Conservation (phyloP, 2,329 filamentous ascomycete genomes). For the Zymoseptoria passerinii region DNA sequence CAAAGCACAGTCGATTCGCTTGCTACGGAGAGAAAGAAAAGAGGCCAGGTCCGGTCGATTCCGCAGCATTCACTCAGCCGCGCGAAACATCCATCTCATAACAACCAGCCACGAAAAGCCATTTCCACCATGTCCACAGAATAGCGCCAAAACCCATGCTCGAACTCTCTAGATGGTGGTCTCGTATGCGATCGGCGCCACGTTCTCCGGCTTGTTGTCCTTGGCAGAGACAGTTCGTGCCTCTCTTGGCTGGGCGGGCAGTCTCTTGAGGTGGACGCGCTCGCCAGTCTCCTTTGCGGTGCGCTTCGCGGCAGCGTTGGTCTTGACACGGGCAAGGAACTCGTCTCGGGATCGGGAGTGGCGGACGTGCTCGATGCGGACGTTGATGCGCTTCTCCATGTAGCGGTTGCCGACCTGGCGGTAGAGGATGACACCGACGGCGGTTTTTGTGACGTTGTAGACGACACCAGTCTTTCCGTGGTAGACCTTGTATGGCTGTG, state of each 20-base stretch:
- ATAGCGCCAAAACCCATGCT: background rate
- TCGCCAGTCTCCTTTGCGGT: conserved; percentile 85
- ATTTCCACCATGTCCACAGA: background rate
- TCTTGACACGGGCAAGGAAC: conserved; percentile 94
- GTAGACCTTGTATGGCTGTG: conserved; percentile 90
- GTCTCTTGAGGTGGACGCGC: conserved; percentile 87
- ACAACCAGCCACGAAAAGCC: conserved; percentile 12
- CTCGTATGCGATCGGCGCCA: conserved; percentile 90
- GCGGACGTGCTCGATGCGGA: conserved; percentile 94
- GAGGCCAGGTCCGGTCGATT: conserved; percentile 6
- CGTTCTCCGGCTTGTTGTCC: conserved; percentile 82
- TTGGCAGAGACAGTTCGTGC: conserved; percentile 70
- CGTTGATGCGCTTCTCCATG: conserved; percentile 99
- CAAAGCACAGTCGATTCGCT: conserved; percentile 20
- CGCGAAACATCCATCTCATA: conserved; percentile 8
- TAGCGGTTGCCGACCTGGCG: conserved; percentile 99
- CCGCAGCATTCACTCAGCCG: conserved; percentile 6
- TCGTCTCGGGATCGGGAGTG: conserved; percentile 93
- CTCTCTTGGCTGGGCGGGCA: conserved; percentile 69
- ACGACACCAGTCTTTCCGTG: conserved; percentile 77
- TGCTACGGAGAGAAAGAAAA: conserved; percentile 16
- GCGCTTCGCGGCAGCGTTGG: conserved; percentile 85
- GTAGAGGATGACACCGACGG: conserved; percentile 98
- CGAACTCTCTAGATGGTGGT: conserved; percentile 70
- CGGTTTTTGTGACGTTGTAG: conserved; percentile 92